Percentiles rank a stretch among this genome's conserved stretches.
Evolutionary conservation across 352 stramenopile genomes (phyloP).

Genomic region (Thraustochytrium striatum): DNA sequence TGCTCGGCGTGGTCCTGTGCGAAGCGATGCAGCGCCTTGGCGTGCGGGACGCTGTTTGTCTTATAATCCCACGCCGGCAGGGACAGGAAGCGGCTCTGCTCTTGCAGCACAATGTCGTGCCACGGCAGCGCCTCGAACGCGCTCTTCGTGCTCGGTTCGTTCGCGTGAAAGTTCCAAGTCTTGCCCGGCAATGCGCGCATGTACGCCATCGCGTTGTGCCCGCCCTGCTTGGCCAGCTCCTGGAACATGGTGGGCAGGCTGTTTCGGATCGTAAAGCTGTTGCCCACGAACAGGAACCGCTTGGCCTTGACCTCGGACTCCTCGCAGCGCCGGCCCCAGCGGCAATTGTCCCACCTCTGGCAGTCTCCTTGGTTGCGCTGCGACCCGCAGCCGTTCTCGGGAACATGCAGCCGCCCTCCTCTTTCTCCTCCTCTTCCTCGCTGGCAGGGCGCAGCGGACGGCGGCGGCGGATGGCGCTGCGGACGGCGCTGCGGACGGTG

Average conservation of each 20-base stretch:
- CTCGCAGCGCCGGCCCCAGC: too few species aligned
- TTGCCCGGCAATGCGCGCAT: neutral
- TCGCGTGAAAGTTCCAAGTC: neutral
- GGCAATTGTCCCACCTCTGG: too few species aligned
- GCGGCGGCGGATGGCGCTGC: too few species aligned
- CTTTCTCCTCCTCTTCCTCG: too few species aligned
- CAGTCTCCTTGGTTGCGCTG: too few species aligned
- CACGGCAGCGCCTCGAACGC: neutral
- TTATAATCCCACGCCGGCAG: neutral
- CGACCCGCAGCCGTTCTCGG: too few species aligned
- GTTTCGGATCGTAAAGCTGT: conserved; percentile 29
- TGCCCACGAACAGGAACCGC: neutral
- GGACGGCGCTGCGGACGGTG: too few species aligned
- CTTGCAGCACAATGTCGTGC: neutral
- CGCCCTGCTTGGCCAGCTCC: neutral
- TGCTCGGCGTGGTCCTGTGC: neutral
- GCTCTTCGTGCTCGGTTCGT: neutral
- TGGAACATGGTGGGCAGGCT: neutral
- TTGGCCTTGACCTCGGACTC: neutral
- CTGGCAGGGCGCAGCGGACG: too few species aligned
- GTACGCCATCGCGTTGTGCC: neutral
- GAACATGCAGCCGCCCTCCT: too few species aligned
- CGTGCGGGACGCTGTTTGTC: neutral
- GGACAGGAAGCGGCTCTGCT: conserved; percentile 20
- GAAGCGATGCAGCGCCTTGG: neutral